Conservation (phyloP, 805 yeast genomes). For the Hanseniaspora occidentalis region DNA sequence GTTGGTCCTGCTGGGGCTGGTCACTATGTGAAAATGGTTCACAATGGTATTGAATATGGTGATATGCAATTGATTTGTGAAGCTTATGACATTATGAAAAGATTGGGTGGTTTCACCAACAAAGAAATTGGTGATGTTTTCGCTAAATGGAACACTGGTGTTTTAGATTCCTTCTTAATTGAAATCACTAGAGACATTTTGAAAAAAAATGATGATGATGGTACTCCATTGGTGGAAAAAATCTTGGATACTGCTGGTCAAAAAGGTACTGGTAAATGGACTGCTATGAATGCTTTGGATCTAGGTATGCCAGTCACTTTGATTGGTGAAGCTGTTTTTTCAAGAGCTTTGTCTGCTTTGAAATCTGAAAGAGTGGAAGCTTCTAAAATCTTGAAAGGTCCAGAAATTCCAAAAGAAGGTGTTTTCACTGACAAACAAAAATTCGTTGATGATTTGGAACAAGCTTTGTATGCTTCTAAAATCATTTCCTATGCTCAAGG, state of each 20-base stretch:
- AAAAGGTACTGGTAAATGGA: conserved; percentile 99
- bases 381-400: conserved; percentile 68
- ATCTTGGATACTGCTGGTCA: conserved; percentile 96
- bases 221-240: conserved; percentile 90
- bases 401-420: conserved; percentile 44
- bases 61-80: conserved; percentile 99
- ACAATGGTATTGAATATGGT: conserved; percentile 99
- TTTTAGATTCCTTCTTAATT: conserved; percentile 88
- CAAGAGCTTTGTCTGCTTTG: conserved; percentile 90
- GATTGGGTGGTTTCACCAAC: conserved; percentile 82
- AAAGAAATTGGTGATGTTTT: conserved; percentile 91
- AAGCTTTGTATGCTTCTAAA: conserved; percentile 97
- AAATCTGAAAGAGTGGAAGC: conserved; percentile 87
- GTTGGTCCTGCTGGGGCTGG: conserved; percentile 99
- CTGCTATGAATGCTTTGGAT: conserved; percentile 95
- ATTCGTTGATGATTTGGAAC: conserved; percentile 89
- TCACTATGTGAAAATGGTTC: conserved; percentile 98
- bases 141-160: conserved; percentile 92
- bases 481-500: conserved; percentile 98
- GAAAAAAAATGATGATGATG: conserved; percentile 79
- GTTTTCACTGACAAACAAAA: conserved; percentile 62
- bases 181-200: conserved; percentile 95
- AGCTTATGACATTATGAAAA: conserved; percentile 92
- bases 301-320: conserved; percentile 97
- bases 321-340: conserved; percentile 96